These are phyloP conservation scores for Hemisphaericaspora lyxosophila DNA, from an alignment of 1,139 yeast species.

Conservation along the genomic window DNA sequence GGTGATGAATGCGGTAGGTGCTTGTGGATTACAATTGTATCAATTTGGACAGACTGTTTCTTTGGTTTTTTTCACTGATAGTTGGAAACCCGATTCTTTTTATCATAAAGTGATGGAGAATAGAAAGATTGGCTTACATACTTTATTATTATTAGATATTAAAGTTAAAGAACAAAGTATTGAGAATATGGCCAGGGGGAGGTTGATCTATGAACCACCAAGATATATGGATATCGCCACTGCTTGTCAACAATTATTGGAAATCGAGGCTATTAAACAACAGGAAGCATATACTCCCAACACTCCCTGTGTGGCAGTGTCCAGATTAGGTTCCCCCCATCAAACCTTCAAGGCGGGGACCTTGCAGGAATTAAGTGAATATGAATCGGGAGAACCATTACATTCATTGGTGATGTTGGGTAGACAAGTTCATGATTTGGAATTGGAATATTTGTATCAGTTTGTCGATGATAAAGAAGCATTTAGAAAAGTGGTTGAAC, in stretches of 20 bases:
- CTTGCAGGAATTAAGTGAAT: constrained; percentile 66
- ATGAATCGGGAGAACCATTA: constrained; percentile 91
- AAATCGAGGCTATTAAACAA: constrained; percentile 73
- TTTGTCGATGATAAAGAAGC: constrained; percentile 67
- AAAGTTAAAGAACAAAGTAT: constrained; percentile 96
- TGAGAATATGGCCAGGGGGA: constrained; percentile 92
- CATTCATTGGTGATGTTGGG: constrained; percentile 91
- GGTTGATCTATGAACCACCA: constrained; percentile 92
- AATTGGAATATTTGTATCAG: constrained; percentile 78
- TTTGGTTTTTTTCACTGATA: constrained; percentile 89
- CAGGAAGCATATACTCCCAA: constrained; percentile 77
- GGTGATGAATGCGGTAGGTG: constrained; percentile 98
- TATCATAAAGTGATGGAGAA: constrained; percentile 88
- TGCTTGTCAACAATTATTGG: constrained; percentile 84
- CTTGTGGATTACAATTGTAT: constrained; percentile 93
- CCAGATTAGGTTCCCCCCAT: constrained; percentile 83
- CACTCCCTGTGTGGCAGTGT: constrained; percentile 92
- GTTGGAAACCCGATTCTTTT: constrained; percentile 96
- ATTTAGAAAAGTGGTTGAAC: constrained; percentile 57
- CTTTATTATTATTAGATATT: constrained; percentile 82
- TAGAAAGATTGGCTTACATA: constrained; percentile 85
- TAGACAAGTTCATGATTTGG: constrained; percentile 91
- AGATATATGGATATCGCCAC: constrained; percentile 91
- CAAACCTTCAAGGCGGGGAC: constrained; percentile 88
- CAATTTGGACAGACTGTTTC: constrained; percentile 97